phyloP scores from a whole-genome alignment of 2,329 filamentous ascomycete species.

The Cladosporium sp. region DNA sequence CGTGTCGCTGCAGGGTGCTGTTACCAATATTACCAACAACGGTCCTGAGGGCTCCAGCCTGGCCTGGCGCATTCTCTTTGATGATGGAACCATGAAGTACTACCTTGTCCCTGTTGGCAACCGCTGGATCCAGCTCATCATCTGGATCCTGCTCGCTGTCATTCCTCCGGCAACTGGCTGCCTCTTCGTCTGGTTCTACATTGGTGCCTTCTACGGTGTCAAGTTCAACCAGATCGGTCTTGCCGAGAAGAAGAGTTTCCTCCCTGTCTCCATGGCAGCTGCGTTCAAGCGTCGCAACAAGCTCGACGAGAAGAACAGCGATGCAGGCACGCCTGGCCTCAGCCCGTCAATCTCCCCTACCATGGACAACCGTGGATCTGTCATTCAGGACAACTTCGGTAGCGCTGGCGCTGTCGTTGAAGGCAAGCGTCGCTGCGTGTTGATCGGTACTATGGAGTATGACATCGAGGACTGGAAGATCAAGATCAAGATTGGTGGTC shows the following conservation, averaged over 20 bases:
- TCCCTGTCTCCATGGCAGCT: slow-evolving; percentile 24
- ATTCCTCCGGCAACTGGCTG: slow-evolving; percentile 56
- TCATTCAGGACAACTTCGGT: slow-evolving; percentile 29
- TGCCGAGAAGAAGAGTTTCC: slow-evolving; percentile 47
- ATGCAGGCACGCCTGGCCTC: slow-evolving; percentile 11
- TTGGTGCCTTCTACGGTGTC: slow-evolving; percentile 64
- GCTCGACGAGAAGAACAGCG: slow-evolving; percentile 30
- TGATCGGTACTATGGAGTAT: slow-evolving; percentile 73
- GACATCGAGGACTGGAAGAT: slow-evolving; percentile 70
- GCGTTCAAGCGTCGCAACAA: slow-evolving; percentile 27
- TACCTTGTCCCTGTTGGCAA: slow-evolving; percentile 57
- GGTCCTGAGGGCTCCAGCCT: slow-evolving; percentile 57
- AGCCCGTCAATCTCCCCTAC: slow-evolving; percentile 17
- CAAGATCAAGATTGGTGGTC: slow-evolving; percentile 71
- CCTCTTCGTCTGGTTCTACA: slow-evolving; percentile 58
- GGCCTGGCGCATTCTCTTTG: slow-evolving; percentile 57
- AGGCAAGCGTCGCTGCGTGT: slow-evolving; percentile 53
- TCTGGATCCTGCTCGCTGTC: slow-evolving; percentile 58
- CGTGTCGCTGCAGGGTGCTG: slow-evolving; percentile 56
- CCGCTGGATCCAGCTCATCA: slow-evolving; percentile 54
- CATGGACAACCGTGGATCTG: slow-evolving; percentile 24
- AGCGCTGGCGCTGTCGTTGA: slow-evolving; percentile 30
- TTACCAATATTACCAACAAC: slow-evolving; percentile 61
- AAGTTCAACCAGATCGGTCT: slow-evolving; percentile 64
- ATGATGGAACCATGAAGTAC: slow-evolving; percentile 58